phyloP scores from a whole-genome alignment of 805 yeast species.

The Grigorovia transvaalensis region DNA sequence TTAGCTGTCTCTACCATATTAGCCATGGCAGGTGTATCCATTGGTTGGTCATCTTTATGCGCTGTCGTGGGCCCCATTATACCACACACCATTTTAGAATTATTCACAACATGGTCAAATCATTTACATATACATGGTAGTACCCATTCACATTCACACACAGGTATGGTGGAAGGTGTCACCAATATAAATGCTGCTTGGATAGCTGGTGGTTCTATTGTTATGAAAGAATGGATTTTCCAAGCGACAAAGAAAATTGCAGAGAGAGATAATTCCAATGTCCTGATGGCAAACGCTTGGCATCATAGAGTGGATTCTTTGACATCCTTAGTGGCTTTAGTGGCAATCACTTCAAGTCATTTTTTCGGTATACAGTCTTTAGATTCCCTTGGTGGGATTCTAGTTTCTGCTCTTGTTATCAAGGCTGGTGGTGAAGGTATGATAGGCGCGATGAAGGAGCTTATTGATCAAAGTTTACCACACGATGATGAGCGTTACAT shows the following conservation, averaged over 20 bases:
- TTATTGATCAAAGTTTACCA: constrained; percentile 63
- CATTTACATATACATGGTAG: constrained; percentile 31
- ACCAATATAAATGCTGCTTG: constrained; percentile 89
- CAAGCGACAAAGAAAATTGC: constrained; percentile 79
- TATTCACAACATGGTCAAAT: constrained; percentile 27
- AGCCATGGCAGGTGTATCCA: constrained; percentile 78
- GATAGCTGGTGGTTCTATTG: constrained; percentile 85
- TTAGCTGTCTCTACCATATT: constrained; percentile 76
- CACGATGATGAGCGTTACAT: constrained; percentile 40
- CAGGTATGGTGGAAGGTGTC: constrained; percentile 26
- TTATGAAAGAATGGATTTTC: constrained; percentile 79
- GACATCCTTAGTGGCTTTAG: constrained; percentile 82
- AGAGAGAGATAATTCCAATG: constrained; percentile 67
- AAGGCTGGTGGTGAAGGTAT: constrained; percentile 78
- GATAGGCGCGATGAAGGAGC: constrained; percentile 57
- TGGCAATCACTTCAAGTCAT: constrained; percentile 79
- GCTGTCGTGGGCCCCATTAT: constrained; percentile 57
- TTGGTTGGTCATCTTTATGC: constrained; percentile 76
- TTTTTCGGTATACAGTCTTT: constrained; percentile 70
- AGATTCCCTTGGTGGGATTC: constrained; percentile 85
- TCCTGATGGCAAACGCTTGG: constrained; percentile 95
- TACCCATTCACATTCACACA: constrained; percentile 28
- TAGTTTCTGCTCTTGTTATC: constrained; percentile 73
- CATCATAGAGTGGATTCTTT: constrained; percentile 93
- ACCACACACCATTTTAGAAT: constrained; percentile 51